Evolutionary conservation across 345 rosid genomes (phyloP).

Genomic region (Atalantia buxifolia): DNA sequence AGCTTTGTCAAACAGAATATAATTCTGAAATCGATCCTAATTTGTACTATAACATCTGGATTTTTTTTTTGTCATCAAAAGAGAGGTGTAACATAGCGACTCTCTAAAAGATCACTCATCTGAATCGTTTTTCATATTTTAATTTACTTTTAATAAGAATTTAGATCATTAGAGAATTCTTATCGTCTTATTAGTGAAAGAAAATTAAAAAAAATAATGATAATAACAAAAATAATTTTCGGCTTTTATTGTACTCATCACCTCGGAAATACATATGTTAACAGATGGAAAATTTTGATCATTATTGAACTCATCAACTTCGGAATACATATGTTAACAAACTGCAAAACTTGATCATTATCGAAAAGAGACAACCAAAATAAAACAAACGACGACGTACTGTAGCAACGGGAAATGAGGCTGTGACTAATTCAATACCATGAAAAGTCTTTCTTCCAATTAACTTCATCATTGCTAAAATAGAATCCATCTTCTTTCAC

Average conservation of each 20-base stretch:
- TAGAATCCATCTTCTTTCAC: slow-evolving; percentile 87
- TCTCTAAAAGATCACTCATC: no score
- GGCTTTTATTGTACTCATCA: no score
- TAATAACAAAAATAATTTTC: no score
- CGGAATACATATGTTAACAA: no score
- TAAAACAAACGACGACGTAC: no score
- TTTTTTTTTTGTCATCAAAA: no score
- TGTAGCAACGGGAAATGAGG: neutral
- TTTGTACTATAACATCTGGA: neutral
- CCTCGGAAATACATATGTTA: neutral
- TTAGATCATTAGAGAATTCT: neutral
- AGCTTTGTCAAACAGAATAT: neutral
- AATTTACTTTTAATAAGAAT: no score
- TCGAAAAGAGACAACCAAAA: no score
- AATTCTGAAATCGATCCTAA: neutral
- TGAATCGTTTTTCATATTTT: no score
- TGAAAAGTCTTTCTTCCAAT: slow-evolving; percentile 78
- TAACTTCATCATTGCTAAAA: slow-evolving; percentile 75
- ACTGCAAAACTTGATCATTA: neutral
- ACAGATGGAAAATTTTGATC: neutral
- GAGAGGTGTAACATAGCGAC: no score
- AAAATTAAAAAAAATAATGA: no score
- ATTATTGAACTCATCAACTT: neutral
- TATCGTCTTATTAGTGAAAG: neutral
- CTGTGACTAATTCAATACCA: slow-evolving; percentile 34